Base-by-base conservation (phyloP, 306 rosid genomes). In the Carpinus fangiana region DNA sequence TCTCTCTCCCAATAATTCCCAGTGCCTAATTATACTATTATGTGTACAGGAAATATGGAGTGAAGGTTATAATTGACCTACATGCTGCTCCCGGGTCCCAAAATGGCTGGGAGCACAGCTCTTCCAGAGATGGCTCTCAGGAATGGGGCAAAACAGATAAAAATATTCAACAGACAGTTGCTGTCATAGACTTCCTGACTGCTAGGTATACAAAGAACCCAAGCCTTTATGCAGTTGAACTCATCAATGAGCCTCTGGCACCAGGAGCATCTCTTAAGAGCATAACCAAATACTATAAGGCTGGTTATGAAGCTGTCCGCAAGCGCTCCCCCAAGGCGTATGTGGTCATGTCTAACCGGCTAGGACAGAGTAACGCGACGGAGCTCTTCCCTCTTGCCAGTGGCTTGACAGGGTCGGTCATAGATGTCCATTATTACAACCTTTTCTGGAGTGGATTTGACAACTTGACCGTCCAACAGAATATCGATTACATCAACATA, bases 51-150 rank as follows among this genome's bases (percentile, higher is more conserved):
- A 89, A 86, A 86, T 93, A 91, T 73, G 87, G 89, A 51, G 17
- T 93, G 76, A 91, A 85, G 73, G 75, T 93, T 26, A 93, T 91
- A 74, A 68, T 93, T 67, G 98, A 93, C 74, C 94, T 93, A 9
- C 98, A 93, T 68, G 98, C 96, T 59, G 98, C 90, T 41, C 93
- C 94, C 0, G 96, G 83, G 59, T 93, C 96, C 4, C 96, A 91
- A 84, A 93, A 91, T 65, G 92, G 90, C 0, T 86, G 4, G 36
- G 90, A 88, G n/a, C 94, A 88, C 59, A 88, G 94, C 43, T 70
- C 87, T 41, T 78, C 94, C 0, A 88, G 94, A 87, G 98, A 93
- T 73, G 87, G 90, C 23, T 91, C 90, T 61, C 87, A 69, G 55
- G 91, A 88, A 75, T 93, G 94, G 97, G 98, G 92, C 7, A 57